Evolutionary conservation across 2,329 filamentous ascomycete genomes (phyloP).

Genomic region (Septoria petroselini): DNA sequence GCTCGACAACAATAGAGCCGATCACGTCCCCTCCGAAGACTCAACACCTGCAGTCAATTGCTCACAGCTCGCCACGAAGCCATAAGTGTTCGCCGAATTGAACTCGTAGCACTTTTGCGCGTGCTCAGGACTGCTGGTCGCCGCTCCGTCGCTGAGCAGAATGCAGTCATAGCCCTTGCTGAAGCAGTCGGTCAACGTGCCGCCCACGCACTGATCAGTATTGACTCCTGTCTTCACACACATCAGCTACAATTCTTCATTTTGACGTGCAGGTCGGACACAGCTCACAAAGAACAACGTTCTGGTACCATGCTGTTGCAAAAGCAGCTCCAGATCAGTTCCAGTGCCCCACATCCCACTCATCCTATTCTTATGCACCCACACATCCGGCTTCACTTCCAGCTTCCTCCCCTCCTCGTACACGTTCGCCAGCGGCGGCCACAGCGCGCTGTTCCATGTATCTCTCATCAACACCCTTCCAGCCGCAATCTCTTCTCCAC

Average conservation of each 20-base stretch:
- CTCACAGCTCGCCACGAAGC: conserved; percentile 35
- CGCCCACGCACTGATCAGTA: conserved; percentile 60
- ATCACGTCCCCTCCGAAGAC: too few relatives aligned
- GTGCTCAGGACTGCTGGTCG: conserved; percentile 48
- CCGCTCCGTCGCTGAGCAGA: conserved; percentile 55
- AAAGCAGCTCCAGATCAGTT: conserved; percentile 45
- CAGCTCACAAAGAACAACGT: conserved; percentile 50
- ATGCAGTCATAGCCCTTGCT: conserved; percentile 56
- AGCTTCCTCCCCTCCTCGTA: conserved; percentile 36
- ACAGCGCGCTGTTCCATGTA: conserved; percentile 57
- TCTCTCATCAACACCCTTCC: conserved; percentile 52
- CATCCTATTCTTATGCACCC: conserved; percentile 58
- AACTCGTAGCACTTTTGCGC: conserved; percentile 39
- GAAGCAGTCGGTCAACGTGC: conserved; percentile 56
- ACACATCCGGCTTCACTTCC: conserved; percentile 44
- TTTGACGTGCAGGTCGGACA: neutral
- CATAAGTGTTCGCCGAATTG: conserved; percentile 39
- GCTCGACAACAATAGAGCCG: too few relatives aligned
- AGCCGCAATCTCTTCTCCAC: conserved; percentile 43
- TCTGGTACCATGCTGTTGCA: conserved; percentile 43
- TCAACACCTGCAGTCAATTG: conserved; percentile 32
- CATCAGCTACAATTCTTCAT: too few relatives aligned
- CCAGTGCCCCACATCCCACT: conserved; percentile 54
- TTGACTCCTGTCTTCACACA: conserved; percentile 51
- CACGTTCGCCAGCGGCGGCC: conserved; percentile 45